Conservation (phyloP, 495 filamentous ascomycete species). For the Neurospora sp. region DNA sequence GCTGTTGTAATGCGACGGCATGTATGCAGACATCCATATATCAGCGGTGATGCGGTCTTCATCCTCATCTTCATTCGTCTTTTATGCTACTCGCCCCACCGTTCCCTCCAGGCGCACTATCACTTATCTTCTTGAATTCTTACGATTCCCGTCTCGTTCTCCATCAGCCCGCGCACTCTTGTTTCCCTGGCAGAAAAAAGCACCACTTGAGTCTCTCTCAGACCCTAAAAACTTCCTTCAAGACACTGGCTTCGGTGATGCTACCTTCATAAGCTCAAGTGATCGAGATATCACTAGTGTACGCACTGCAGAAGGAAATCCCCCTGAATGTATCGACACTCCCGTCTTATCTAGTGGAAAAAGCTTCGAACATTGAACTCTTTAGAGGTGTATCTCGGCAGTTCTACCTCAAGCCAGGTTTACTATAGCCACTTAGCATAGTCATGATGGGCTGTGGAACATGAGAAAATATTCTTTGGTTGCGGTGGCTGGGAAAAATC, state of each 20-base stretch:
- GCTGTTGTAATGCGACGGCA: neutral
- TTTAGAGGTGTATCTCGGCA: neutral
- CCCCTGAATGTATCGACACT: too few species aligned
- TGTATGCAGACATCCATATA: neutral
- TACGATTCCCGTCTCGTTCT: neutral
- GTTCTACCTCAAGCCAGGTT: neutral
- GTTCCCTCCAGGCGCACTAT: neutral
- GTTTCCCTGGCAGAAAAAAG: neutral
- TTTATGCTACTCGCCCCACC: neutral
- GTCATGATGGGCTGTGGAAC: too few species aligned
- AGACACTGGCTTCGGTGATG: neutral
- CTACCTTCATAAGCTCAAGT: neutral
- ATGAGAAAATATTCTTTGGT: too few species aligned
- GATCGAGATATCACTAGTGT: neutral
- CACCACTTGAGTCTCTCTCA: too few species aligned
- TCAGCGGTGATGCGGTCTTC: neutral
- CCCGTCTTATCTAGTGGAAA: neutral
- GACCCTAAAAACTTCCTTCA: too few species aligned
- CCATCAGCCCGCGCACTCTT: neutral
- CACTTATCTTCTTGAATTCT: neutral
- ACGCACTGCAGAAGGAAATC: too few species aligned
- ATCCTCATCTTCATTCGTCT: neutral
- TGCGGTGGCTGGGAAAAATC: too few species aligned
- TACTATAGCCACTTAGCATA: neutral
- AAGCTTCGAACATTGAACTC: neutral